Evolutionary conservation across 2,329 filamentous ascomycete genomes (phyloP).

Genomic region (Tricladium varicosporioides): DNA sequence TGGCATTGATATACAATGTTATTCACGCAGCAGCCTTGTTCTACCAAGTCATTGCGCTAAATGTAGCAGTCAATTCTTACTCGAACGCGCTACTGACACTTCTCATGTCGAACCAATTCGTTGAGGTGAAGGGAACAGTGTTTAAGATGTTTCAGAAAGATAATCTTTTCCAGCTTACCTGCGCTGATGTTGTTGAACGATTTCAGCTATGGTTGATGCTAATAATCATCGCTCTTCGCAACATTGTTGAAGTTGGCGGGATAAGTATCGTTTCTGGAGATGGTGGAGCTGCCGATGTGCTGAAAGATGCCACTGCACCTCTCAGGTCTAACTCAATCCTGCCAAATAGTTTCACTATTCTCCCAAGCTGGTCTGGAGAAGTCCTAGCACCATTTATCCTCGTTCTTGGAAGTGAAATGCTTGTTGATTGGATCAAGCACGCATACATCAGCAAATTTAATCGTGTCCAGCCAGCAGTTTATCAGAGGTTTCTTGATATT

Average conservation of each 20-base stretch:
- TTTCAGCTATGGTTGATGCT: slow-evolving; percentile 99
- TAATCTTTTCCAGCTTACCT: slow-evolving; percentile 93
- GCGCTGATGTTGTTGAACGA: slow-evolving; percentile 92
- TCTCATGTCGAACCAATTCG: slow-evolving; percentile 94
- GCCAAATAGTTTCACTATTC: slow-evolving; percentile 84
- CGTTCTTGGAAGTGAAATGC: slow-evolving; percentile 92
- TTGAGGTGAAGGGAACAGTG: slow-evolving; percentile 97
- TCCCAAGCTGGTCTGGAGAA: slow-evolving; percentile 85
- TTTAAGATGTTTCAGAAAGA: slow-evolving; percentile 99
- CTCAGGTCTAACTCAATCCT: slow-evolving; percentile 72
- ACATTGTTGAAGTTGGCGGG: slow-evolving; percentile 92
- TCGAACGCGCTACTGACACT: slow-evolving; percentile 92
- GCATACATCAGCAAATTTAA: slow-evolving; percentile 99
- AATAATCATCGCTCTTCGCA: slow-evolving; percentile 91
- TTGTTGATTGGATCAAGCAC: slow-evolving; percentile 96
- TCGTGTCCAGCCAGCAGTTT: slow-evolving; percentile 88
- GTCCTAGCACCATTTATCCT: slow-evolving; percentile 91
- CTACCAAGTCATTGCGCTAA: slow-evolving; percentile 96
- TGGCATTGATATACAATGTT: slow-evolving; percentile 85
- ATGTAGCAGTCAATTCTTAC: slow-evolving; percentile 98
- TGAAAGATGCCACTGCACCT: slow-evolving; percentile 54
- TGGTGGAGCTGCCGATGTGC: slow-evolving; percentile 42
- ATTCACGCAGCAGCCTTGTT: slow-evolving; percentile 85
- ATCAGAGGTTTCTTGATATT: slow-evolving; percentile 86
- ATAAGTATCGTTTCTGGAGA: slow-evolving; percentile 55